These are phyloP conservation scores for Trypanosoma mega DNA, from an alignment of 208 protist genomes.

Conservation along the genomic window DNA sequence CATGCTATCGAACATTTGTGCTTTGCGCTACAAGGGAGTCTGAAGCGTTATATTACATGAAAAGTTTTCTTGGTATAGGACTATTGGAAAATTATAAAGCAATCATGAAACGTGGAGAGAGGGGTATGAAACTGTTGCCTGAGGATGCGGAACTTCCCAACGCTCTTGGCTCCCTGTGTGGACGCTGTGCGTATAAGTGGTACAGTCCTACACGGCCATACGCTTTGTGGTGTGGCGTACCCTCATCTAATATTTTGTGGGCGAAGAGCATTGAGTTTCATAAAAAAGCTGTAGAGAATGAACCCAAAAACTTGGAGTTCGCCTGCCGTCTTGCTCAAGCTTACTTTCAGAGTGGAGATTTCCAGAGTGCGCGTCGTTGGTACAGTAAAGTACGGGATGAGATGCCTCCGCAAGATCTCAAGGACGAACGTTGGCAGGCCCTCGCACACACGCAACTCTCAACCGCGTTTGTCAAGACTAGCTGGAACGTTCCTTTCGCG, in stretches of 20 bases:
- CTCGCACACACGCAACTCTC: conserved; percentile 84
- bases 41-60: conserved; percentile 80
- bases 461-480: conserved; percentile 62
- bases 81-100: conserved; percentile 82
- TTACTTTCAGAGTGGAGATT: conserved; percentile 77
- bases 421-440: conserved; percentile 76
- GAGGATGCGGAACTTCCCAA: conserved; percentile 73
- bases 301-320: conserved; percentile 76
- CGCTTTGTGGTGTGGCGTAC: conserved; percentile 56
- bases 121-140: conserved; percentile 64
- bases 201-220: conserved; percentile 67
- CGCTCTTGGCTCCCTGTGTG: conserved; percentile 70
- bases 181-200: conserved; percentile 69
- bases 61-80: conserved; percentile 61
- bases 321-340: conserved; percentile 78
- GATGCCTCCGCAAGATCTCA: conserved; percentile 73
- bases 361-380: conserved; percentile 73
- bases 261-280: conserved; percentile 55
- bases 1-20: conserved; percentile 84
- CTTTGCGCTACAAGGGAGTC: conserved; percentile 71
- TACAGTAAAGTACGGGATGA: conserved; percentile 82
- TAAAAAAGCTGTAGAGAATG: conserved; percentile 57
- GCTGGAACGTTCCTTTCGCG: conserved; percentile 85
- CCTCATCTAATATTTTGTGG: conserved; percentile 40
- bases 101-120: conserved; percentile 66